Evolutionary conservation across 805 yeast species (phyloP).

Genomic region (Candida silvatica): DNA sequence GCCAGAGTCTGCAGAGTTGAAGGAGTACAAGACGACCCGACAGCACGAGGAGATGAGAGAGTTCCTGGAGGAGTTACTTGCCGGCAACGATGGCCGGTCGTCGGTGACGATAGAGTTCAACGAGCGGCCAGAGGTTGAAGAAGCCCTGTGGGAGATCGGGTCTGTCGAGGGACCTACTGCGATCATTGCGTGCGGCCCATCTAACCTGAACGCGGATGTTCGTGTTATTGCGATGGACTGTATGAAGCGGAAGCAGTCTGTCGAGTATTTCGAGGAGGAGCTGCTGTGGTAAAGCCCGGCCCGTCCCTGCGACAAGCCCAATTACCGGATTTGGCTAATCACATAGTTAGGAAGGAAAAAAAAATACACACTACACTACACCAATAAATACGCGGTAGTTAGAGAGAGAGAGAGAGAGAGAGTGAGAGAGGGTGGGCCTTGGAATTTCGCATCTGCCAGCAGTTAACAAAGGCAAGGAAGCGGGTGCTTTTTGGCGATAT

Average conservation of each 20-base stretch:
- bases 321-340: too few species aligned
- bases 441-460: too few species aligned
- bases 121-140: constrained; percentile 18
- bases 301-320: too few species aligned
- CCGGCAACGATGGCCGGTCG: constrained; percentile 7
- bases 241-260: constrained; percentile 16
- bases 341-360: too few species aligned
- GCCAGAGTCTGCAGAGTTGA: too few species aligned
- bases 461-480: too few species aligned
- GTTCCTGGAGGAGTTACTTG: constrained; percentile 12
- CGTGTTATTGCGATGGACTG: constrained; percentile 24
- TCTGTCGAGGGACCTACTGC: constrained; percentile 19
- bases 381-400: not conserved
- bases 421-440: not conserved
- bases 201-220: constrained; percentile 24
- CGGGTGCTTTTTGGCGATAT: too few species aligned
- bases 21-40: too few species aligned
- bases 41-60: constrained; percentile 9
- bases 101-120: constrained; percentile 17
- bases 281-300: constrained; percentile 29
- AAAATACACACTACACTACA: not conserved
- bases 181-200: constrained; percentile 30
- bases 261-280: constrained; percentile 31
- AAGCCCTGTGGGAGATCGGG: constrained; percentile 13
- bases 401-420: not conserved